Base-by-base conservation (phyloP, 441 rosid species). In the Gossypium schwendimanii region DNA sequence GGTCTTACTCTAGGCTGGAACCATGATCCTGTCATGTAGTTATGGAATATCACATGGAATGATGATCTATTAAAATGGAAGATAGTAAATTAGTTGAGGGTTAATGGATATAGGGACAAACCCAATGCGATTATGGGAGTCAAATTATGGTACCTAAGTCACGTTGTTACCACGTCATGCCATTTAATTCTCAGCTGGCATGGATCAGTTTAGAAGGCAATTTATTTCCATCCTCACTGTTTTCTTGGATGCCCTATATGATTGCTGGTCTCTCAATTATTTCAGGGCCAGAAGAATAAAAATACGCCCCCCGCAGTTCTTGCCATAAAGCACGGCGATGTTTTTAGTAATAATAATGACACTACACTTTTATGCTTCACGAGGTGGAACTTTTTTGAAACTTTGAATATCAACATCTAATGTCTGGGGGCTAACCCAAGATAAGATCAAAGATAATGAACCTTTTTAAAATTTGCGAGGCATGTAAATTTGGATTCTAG, bases 91-190 rank as follows among this genome's bases (percentile, higher is more conserved):
- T 2, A 65, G 8, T 28, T 41, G 14, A 20, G 18, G 52, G 74
- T 49, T 70, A 23, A 76, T 50, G 74, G 41, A 69, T 55, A 17
- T 20, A 17, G 47, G 41, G 76, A 73, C 75, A 74, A 64, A 63
- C n/a, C 10, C 50, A 55, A 45, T 47, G n/a, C 4, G 41, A 36
- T 36, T 6, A 36, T 36, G 41, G 41, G 8, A 18, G 15, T n/a
- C 9, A n/a, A 59, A 6, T 74, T 50, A 24, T 78, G 78, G 64
- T 70, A 45, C 70, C 55, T 73, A 52, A 62, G 68, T 78, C 73
- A 74, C 54, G 3, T 15, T 78, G 72, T 50, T 28, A 5, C 18
- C 68, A 17, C 63, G 10, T 17, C 12, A 63, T 41, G 44, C 64
- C 65, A 61, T 17, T 31, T 28, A 14, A 9, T 23, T 65, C 15